phyloP scores from a whole-genome alignment of 176 grass and related monocot species.

The Oryza officinalis region DNA sequence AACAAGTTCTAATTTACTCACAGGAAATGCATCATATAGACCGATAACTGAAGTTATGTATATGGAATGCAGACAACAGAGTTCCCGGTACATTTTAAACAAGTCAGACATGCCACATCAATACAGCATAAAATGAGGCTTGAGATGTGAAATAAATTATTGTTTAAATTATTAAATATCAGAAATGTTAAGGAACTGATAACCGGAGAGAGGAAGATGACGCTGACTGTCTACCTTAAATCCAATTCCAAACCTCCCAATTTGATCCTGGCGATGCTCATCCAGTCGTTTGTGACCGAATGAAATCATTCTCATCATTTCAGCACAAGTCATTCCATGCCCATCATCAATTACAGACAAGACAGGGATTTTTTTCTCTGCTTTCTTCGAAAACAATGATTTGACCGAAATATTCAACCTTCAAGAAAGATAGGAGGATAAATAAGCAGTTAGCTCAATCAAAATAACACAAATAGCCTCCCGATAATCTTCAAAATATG shows the following conservation, averaged over 20 bases:
- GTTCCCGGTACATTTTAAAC: not conserved
- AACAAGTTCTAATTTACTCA: slow-evolving; percentile 15
- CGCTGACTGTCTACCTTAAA: slow-evolving; percentile 64
- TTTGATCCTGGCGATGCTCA: slow-evolving; percentile 45
- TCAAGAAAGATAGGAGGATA: slow-evolving; percentile 17
- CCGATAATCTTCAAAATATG: slow-evolving; percentile 1
- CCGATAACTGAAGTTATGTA: not conserved
- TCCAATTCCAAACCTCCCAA: slow-evolving; percentile 87
- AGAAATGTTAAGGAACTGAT: slow-evolving; percentile 5
- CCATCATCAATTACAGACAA: slow-evolving; percentile 86
- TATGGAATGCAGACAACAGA: not conserved
- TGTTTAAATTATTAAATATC: not conserved
- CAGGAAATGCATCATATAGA: not conserved
- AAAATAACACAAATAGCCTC: slow-evolving; percentile 7
- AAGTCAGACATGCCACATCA: not conserved
- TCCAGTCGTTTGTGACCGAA: slow-evolving; percentile 80
- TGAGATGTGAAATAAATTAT: slow-evolving; percentile 5
- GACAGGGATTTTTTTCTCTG: slow-evolving; percentile 64
- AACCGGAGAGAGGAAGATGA: not conserved
- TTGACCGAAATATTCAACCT: slow-evolving; percentile 80
- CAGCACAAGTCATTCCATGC: slow-evolving; percentile 67
- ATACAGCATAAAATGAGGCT: not conserved
- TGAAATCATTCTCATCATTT: slow-evolving; percentile 81
- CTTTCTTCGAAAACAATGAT: slow-evolving; percentile 69
- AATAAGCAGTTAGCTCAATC: slow-evolving; percentile 22